These are phyloP conservation scores for Cupressus sempervirens DNA, from an alignment of 75 land plant species.

Conservation along the genomic window DNA sequence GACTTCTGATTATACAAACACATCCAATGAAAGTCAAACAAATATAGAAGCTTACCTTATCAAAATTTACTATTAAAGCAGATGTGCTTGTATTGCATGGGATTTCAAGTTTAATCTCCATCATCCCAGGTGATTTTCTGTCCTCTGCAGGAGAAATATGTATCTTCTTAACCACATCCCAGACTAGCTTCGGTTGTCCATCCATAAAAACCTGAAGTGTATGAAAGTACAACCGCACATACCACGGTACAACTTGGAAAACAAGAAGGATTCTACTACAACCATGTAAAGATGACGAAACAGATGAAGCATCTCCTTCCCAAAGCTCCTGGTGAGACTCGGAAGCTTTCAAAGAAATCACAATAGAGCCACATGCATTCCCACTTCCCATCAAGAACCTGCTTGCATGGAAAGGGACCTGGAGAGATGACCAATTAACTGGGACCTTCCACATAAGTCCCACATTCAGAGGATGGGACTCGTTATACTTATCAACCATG, in stretches of 20 bases:
- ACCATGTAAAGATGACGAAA: neutral
- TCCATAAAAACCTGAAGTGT: constrained; percentile 67
- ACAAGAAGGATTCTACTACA: constrained; percentile 40
- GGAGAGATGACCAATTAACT: constrained; percentile 48
- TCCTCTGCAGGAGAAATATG: constrained; percentile 82
- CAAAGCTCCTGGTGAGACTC: constrained; percentile 10
- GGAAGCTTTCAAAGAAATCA: constrained; percentile 46
- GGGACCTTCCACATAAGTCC: constrained; percentile 80
- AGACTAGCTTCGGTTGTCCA: constrained; percentile 33
- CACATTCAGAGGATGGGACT: constrained; percentile 55
- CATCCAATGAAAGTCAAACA: constrained; percentile 4
- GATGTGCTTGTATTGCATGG: constrained; percentile 53
- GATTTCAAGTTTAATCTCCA: constrained; percentile 68
- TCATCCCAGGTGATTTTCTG: constrained; percentile 73
- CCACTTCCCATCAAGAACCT: constrained; percentile 95
- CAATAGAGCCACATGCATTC: constrained; percentile 91
- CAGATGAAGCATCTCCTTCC: neutral
- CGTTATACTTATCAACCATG: constrained; percentile 27
- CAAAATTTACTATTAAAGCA: constrained; percentile 73
- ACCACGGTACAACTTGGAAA: constrained; percentile 98
- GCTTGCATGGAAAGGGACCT: constrained; percentile 70
- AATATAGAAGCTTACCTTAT: constrained; percentile 58
- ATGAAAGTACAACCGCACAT: constrained; percentile 84
- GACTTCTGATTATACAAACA: neutral
- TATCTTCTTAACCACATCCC: constrained; percentile 60